Base-by-base conservation (phyloP, 345 rosid genomes). In the Eucalyptus sp. region DNA sequence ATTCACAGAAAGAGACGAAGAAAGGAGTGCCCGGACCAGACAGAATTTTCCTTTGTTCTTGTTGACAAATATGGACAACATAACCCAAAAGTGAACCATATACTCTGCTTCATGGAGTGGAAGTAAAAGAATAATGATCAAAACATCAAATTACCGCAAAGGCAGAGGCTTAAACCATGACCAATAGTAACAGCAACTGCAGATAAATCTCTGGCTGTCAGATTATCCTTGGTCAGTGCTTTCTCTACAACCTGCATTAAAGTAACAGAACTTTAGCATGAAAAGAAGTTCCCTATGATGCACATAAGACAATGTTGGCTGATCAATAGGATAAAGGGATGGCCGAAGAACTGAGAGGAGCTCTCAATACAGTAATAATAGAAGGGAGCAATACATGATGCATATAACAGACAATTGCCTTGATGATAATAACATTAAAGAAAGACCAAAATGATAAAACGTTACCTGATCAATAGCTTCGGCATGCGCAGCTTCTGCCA, bases 111-210 rank as follows among this genome's bases (percentile, higher is more conserved):
- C 71, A 66, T 0, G 22, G 11, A 66, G 3, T 31, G 8, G 24
- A 49, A 22, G 27, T 56, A 56, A 56, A 56, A 49, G 31, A 37
- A 87, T 25, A 22, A 54, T 8, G 17, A 48, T 29, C 11, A 31
- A 43, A 86, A 56, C 1, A 5, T 58, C 50, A 89, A 87, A 91
- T 92, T 95, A 97, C 99, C 96, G 1, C 97, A 94, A 90, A 97
- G 97, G 90, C 99, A 96, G 62, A 95, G 97, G 91, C 99, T 92
- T 90, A 97, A 93, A 90, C 99, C 99, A 90, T 99, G 99, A 89
- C 99, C 98, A 91, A 96, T 96, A 87, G 99, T 97, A 89, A 97
- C 98, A 91, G 99, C 99, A 93, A 97, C 94, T 22, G 98, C 99
- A 91, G 99, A 95, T 81, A 96, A 92, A 91, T 97, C 93, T 31